A percentile compares a stretch with the other conserved stretches of the same genome.
Conservation (phyloP, 1,284 basidiomycete species). For the Melampsora abietis-canadensis region DNA sequence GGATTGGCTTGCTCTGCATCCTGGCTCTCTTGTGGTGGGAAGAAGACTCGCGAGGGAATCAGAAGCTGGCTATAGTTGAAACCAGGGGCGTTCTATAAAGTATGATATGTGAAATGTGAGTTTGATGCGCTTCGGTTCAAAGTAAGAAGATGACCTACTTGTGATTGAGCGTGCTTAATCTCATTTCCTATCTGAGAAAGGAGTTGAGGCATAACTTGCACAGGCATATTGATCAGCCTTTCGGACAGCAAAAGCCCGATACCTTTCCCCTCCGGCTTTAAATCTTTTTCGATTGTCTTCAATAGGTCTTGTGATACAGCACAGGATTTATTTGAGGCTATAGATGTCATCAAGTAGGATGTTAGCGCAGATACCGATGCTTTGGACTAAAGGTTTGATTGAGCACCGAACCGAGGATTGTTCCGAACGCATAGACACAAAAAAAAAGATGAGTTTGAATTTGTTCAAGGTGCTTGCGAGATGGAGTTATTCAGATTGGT, state of each 20-base stretch:
- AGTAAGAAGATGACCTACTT: constrained; percentile 8
- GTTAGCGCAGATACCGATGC: constrained; percentile 28
- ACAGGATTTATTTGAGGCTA: constrained; percentile 7
- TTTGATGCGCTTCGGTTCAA: not conserved
- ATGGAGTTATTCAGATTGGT: not conserved
- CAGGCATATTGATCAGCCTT: constrained; percentile 38
- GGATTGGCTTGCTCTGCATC: constrained; percentile 21
- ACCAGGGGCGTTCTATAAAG: constrained; percentile 30
- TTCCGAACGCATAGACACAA: not conserved
- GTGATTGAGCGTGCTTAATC: constrained; percentile 41
- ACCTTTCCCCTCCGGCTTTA: constrained; percentile 24
- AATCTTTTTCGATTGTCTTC: not conserved
- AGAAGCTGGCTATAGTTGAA: constrained; percentile 24
- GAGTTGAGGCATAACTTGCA: constrained; percentile 34
- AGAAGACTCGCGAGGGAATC: constrained; percentile 34
- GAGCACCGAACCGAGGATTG: not conserved
- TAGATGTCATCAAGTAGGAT: constrained; percentile 21
- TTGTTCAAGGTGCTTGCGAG: not conserved
- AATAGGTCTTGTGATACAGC: constrained; percentile 23
- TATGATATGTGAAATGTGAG: not conserved
- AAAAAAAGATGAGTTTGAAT: not conserved
- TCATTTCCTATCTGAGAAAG: constrained; percentile 27
- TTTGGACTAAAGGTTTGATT: constrained; percentile 16
- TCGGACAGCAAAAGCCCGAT: constrained; percentile 32
- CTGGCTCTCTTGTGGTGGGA: constrained; percentile 3